phyloP scores from a whole-genome alignment of 495 filamentous ascomycete genomes.

The Talaromyces stipitatus region DNA sequence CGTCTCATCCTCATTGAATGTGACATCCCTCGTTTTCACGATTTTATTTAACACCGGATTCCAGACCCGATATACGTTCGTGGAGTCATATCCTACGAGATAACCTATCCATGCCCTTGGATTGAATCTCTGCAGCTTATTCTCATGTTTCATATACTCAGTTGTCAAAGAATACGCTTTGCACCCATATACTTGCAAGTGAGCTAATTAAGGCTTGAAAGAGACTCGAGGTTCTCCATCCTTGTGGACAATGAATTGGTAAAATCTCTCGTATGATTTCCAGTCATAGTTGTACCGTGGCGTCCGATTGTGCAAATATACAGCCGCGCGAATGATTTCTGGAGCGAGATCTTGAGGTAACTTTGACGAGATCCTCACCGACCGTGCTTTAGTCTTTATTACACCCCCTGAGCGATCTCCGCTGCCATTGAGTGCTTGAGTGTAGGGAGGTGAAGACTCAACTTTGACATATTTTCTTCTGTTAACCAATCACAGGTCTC shows the following conservation, averaged over 20 bases:
- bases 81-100: conserved; percentile 19
- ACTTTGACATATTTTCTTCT: not conserved
- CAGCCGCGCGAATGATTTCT: not conserved
- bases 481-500: not conserved
- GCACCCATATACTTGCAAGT: not conserved
- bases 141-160: conserved; percentile 8
- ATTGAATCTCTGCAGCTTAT: conserved; percentile 10
- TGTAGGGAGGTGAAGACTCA: not conserved
- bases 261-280: too few species aligned
- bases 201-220: conserved; percentile 6
- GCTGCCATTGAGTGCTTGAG: not conserved
- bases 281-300: not conserved
- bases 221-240: too few species aligned
- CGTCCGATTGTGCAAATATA: not conserved
- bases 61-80: conserved; percentile 23
- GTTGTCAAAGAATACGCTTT: conserved; percentile 11
- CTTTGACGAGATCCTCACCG: not conserved
- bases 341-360: not conserved
- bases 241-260: too few species aligned
- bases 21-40: not conserved
- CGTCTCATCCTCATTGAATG: conserved; percentile 4
- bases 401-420: conserved; percentile 3
- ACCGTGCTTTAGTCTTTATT: not conserved
- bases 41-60: conserved; percentile 5
- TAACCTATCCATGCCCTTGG: conserved; percentile 21